Base-by-base conservation (phyloP, 352 stramenopile genomes). In the Globisporangium canariense region DNA sequence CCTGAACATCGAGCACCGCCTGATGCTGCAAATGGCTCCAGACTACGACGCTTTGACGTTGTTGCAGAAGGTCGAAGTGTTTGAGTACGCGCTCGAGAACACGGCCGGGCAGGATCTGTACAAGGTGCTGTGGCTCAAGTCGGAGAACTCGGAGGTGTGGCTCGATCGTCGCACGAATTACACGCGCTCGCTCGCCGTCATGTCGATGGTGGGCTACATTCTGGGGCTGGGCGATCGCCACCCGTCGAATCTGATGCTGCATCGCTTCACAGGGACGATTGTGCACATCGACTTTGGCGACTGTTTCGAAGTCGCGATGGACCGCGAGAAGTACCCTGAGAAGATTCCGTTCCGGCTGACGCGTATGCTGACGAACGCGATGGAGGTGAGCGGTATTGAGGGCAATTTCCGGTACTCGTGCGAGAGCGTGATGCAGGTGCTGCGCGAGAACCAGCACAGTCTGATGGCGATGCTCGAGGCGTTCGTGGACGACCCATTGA, bases 401-500 rank as follows among this genome's bases (percentile, higher is more conserved):
- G 98, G 98, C 62, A 99, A 97, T 58, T 99, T 99, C 74, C 86
- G 97, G 8, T 98, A 87, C 60, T 99, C 97, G 45, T 99, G 96
- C 55, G 97, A 99, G 74, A 84, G 88, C 54, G 98, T 99, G 4
- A 99, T 99, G 97, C 74, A 83, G 41, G 96, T 99, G 13, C 75
- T 99, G 54, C 86, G 97, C 43, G 91, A 99, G 68, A 99, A 99
- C 73, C 81, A 95, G 36, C 97, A 99, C 75, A 98, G 90, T 64
- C 72, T 99, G 16, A 98, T 99, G 77, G 94, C 97, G 10, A 99
- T 99, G 97, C 86, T 99, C 1, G 98, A 99, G 80, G 97, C 98
- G 11, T 99, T 99, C 80, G 97, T 99, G 28, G 97, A 99, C 73
- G 98, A 99, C 76, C 98, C 98, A 36, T 78, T 99, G 2, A 99